Conservation (phyloP, 495 filamentous ascomycete genomes). For the Penicillium pancosmium region DNA sequence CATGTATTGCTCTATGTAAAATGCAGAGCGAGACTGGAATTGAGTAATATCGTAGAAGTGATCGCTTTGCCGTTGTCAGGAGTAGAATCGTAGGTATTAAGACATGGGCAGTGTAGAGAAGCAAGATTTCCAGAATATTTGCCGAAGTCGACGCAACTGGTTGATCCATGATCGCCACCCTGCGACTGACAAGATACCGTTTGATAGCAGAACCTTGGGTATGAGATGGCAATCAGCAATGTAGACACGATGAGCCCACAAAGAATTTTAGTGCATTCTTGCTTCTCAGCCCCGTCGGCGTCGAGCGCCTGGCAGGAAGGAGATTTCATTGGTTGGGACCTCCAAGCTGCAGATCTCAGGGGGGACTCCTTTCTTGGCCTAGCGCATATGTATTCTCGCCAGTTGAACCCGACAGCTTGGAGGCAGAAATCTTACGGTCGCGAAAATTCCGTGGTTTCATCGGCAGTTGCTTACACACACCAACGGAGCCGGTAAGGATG, state of each 20-base stretch:
- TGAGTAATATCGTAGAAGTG: conserved; percentile 18
- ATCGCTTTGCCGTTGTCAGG: conserved; percentile 20
- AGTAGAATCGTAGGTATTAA: conserved; percentile 19
- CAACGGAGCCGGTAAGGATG: too few species aligned
- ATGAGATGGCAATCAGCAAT: too few species aligned
- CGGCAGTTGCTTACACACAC: too few species aligned
- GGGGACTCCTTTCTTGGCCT: neutral
- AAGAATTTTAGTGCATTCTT: neutral
- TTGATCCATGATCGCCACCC: conserved; percentile 5
- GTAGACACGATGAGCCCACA: neutral
- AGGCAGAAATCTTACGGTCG: neutral
- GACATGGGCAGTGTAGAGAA: conserved; percentile 16
- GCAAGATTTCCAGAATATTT: conserved; percentile 10
- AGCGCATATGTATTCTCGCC: neutral
- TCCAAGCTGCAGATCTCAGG: neutral
- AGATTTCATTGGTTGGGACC: neutral
- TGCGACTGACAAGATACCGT: neutral
- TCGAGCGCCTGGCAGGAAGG: neutral
- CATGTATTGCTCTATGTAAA: conserved; percentile 10
- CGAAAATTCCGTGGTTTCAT: too few species aligned
- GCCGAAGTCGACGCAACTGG: conserved; percentile 8
- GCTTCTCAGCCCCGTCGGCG: neutral
- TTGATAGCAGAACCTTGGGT: too few species aligned
- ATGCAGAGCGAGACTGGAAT: conserved; percentile 19
- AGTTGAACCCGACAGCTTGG: neutral